phyloP scores from a whole-genome alignment of 768 basidiomycete species.

The Serpula lacrymans region DNA sequence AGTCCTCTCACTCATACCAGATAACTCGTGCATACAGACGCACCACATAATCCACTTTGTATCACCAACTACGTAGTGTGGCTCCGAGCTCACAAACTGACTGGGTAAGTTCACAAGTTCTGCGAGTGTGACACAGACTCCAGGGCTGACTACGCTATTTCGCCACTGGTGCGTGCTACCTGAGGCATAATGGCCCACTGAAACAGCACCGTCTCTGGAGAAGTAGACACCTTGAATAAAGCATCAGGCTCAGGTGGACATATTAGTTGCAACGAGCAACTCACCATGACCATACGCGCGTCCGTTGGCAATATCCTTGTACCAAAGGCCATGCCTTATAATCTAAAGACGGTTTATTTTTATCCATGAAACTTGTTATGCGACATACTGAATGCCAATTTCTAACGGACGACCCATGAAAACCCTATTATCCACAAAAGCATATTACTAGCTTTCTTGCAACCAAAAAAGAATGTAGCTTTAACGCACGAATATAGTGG shows the following conservation, averaged over 20 bases:
- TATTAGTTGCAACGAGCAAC: slow-evolving; percentile 4
- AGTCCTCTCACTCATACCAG: not conserved
- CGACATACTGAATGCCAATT: slow-evolving; percentile 67
- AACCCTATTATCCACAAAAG: slow-evolving; percentile 42
- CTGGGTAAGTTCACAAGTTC: slow-evolving; percentile 63
- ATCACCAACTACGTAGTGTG: slow-evolving; percentile 57
- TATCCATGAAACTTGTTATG: not conserved
- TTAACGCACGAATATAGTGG: slow-evolving; percentile 8
- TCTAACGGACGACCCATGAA: slow-evolving; percentile 59
- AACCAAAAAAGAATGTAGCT: not conserved
- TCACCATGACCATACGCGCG: slow-evolving; percentile 61
- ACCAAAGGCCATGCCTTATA: slow-evolving; percentile 71
- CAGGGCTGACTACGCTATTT: slow-evolving; percentile 46
- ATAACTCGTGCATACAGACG: slow-evolving; percentile 16
- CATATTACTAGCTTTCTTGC: not conserved
- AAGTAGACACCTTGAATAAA: slow-evolving; percentile 57
- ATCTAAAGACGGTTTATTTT: slow-evolving; percentile 38
- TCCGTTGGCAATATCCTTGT: slow-evolving; percentile 51
- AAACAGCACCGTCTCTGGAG: slow-evolving; percentile 52
- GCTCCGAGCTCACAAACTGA: slow-evolving; percentile 49
- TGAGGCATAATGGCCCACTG: slow-evolving; percentile 42
- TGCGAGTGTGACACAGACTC: slow-evolving; percentile 53
- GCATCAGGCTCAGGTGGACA: not conserved
- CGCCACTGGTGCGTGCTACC: slow-evolving; percentile 39
- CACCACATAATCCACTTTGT: slow-evolving; percentile 73